A percentile compares a stretch with the other conserved stretches of the same genome.
Evolutionary conservation across 208 protist genomes (phyloP).

Genomic region (Naegleria gruberi): DNA sequence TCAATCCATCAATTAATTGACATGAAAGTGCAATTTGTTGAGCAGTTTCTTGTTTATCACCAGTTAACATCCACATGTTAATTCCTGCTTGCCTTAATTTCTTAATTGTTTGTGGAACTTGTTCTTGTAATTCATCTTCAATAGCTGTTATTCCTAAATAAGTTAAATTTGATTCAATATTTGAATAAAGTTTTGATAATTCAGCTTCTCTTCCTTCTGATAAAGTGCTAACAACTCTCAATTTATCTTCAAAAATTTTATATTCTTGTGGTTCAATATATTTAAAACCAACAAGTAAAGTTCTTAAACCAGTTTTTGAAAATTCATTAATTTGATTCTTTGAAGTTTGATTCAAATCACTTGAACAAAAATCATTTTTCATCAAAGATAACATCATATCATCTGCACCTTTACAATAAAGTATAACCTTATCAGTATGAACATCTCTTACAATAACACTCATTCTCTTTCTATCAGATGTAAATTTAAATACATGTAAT

Average conservation of each 20-base stretch:
- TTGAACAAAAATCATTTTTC: too few relatives aligned
- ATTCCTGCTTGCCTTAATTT: conserved; percentile 48
- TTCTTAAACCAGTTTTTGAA: too few relatives aligned
- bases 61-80: conserved; percentile 68
- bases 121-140: conserved; percentile 55
- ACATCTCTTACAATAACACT: conserved; percentile 38
- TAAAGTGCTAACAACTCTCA: conserved; percentile 5
- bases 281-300: conserved; percentile 27
- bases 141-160: conserved; percentile 52
- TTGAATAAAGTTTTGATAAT: too few relatives aligned
- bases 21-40: conserved; percentile 56
- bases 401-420: not conserved
- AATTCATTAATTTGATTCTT: too few relatives aligned
- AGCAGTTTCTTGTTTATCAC: conserved; percentile 73
- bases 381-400: not conserved
- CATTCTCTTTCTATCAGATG: conserved; percentile 52
- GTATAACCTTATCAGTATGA: not conserved
- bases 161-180: conserved; percentile 40
- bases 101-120: conserved; percentile 46
- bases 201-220: too few relatives aligned
- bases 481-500: conserved; percentile 47
- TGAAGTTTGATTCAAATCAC: too few relatives aligned
- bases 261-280: conserved; percentile 29
- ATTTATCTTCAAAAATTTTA: conserved; percentile 15
- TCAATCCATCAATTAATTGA: conserved; percentile 31